Evolutionary conservation across 2,329 filamentous ascomycete species (phyloP).

Genomic region (Colletotrichum siamense): DNA sequence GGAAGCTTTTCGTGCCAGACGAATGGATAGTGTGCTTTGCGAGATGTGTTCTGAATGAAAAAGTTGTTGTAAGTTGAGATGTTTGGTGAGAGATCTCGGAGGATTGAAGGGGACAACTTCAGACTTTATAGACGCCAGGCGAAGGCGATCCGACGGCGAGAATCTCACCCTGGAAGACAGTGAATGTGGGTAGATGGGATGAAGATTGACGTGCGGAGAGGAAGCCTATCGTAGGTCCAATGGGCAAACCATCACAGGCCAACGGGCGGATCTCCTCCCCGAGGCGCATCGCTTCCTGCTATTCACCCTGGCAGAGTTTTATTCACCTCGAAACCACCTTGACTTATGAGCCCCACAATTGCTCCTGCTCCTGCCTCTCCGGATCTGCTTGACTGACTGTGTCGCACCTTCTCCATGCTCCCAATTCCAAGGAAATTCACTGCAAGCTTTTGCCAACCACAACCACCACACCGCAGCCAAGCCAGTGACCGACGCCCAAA

Average conservation of each 20-base stretch:
- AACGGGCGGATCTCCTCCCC: fast-evolving
- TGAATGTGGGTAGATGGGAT: not conserved
- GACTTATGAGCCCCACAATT: not conserved
- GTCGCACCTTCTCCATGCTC: not conserved
- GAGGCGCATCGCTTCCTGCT: not conserved
- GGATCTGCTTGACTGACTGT: fast-evolving
- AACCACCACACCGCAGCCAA: not conserved
- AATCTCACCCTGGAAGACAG: not conserved
- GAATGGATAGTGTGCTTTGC: not conserved
- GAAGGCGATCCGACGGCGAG: fast-evolving
- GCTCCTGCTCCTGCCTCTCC: not conserved
- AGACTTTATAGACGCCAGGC: not conserved
- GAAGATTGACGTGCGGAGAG: fast-evolving
- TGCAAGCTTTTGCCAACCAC: not conserved
- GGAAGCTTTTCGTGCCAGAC: not conserved
- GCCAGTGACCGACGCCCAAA: fast-evolving
- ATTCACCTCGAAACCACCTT: too few species aligned
- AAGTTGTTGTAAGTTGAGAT: not conserved
- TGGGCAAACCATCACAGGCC: fast-evolving
- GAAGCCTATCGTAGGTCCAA: not conserved
- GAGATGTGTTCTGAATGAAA: not conserved
- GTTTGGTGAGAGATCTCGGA: not conserved
- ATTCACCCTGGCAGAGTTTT: not conserved
- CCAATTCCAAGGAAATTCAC: not conserved
- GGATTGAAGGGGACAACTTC: not conserved